These are phyloP conservation scores for Alloteropsis semialata DNA, from an alignment of 176 grass and related monocot genomes.

Conservation along the genomic window DNA sequence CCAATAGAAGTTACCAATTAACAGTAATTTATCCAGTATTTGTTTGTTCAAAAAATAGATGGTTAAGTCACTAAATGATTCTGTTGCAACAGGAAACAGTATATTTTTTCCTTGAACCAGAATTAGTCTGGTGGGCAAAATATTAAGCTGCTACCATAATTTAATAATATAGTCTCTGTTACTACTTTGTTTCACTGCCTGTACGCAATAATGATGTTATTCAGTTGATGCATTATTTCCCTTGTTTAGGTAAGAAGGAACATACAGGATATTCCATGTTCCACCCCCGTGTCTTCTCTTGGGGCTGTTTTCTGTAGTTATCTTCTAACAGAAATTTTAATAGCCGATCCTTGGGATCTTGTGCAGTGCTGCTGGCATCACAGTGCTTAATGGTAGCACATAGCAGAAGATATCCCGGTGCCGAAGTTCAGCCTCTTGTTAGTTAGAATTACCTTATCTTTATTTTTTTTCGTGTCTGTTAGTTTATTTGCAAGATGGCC, in stretches of 20 bases:
- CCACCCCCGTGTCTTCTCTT: background rate
- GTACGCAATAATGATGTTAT: constrained; percentile 12
- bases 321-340: background rate
- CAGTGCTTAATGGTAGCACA: constrained; percentile 49
- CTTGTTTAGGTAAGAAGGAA: constrained; percentile 24
- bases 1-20: background rate
- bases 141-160: background rate
- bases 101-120: constrained; percentile 42
- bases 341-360: background rate
- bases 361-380: constrained; percentile 40
- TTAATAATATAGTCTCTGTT: background rate
- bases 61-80: background rate
- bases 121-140: constrained; percentile 45
- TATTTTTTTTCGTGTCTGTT: background rate
- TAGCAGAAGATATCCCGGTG: constrained; percentile 56
- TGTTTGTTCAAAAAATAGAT: background rate
- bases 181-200: background rate
- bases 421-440: constrained; percentile 52
- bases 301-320: background rate
- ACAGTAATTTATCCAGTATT: background rate
- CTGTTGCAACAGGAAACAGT: background rate
- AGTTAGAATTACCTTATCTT: constrained; percentile 17
- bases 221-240: constrained; percentile 33
- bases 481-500: background rate
- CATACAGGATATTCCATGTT: background rate